These are phyloP conservation scores for Paracoccidioides brasiliensis DNA, from an alignment of 2,329 filamentous ascomycete species.

Conservation along the genomic window DNA sequence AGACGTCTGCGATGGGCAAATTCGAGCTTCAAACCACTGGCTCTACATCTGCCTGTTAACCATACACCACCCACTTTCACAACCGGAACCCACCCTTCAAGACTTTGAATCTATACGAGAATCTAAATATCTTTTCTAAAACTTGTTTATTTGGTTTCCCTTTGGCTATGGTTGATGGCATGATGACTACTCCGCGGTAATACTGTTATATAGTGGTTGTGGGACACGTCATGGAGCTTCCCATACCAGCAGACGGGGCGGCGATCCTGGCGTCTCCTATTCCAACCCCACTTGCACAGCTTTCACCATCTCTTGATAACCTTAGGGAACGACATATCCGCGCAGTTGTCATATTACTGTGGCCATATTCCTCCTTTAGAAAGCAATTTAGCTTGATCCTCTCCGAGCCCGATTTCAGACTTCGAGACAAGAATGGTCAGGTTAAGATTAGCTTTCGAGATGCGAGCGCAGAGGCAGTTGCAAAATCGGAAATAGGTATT, in stretches of 20 bases:
- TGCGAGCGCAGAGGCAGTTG: slow-evolving; percentile 55
- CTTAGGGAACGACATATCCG: slow-evolving; percentile 35
- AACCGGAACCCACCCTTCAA: background rate
- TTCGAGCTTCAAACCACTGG: too few relatives aligned
- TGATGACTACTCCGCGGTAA: background rate
- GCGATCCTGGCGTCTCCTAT: slow-evolving; percentile 14
- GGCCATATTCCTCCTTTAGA: slow-evolving; percentile 76
- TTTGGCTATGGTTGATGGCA: background rate
- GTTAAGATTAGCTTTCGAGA: slow-evolving; percentile 65
- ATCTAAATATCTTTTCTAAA: background rate
- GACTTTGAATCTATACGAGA: background rate
- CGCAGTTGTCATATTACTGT: slow-evolving; percentile 70
- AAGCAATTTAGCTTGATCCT: slow-evolving; percentile 65
- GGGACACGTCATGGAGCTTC: background rate
- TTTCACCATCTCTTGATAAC: slow-evolving; percentile 24
- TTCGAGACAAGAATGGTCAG: slow-evolving; percentile 65
- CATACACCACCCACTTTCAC: background rate
- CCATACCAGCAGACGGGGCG: slow-evolving; percentile 9
- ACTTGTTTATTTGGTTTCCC: background rate
- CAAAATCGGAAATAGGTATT: slow-evolving; percentile 55
- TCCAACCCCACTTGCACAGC: slow-evolving; percentile 28
- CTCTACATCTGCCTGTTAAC: background rate
- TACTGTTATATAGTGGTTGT: background rate
- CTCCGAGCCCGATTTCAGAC: slow-evolving; percentile 69
- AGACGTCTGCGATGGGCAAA: background rate